Conservation (phyloP, 768 basidiomycete genomes). For the Pleurotus tuoliensis region DNA sequence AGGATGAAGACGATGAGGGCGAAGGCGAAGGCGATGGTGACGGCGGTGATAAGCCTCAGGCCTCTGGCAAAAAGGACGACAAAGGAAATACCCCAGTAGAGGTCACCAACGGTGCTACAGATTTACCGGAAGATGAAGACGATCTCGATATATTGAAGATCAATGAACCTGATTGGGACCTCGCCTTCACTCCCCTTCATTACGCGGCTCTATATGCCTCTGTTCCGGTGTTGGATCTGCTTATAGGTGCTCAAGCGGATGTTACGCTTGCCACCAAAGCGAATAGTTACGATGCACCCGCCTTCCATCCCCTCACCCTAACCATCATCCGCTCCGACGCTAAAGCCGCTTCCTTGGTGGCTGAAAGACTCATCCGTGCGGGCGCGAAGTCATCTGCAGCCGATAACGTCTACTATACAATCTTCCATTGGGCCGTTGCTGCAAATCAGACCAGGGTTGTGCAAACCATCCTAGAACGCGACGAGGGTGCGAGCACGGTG, state of each 20-base stretch:
- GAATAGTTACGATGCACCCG: slow-evolving; percentile 16
- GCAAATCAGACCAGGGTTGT: slow-evolving; percentile 34
- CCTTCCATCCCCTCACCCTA: slow-evolving; percentile 35
- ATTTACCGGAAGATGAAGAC: slow-evolving; percentile 42
- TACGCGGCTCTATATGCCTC: slow-evolving; percentile 50
- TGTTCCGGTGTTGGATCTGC: slow-evolving; percentile 36
- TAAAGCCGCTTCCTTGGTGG: slow-evolving; percentile 29
- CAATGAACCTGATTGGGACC: slow-evolving; percentile 56
- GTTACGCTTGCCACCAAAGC: slow-evolving; percentile 29
- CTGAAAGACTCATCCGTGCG: slow-evolving; percentile 34
- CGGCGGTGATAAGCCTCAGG: slow-evolving; percentile 12
- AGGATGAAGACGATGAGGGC: slow-evolving; percentile 22
- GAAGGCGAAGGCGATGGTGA: slow-evolving; percentile 26
- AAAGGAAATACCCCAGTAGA: slow-evolving; percentile 10
- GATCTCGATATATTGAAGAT: slow-evolving; percentile 54
- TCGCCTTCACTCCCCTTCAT: slow-evolving; percentile 45
- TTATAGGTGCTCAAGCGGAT: slow-evolving; percentile 47
- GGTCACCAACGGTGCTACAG: slow-evolving; percentile 20
- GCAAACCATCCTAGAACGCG: slow-evolving; percentile 34
- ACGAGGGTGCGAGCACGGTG: slow-evolving; percentile 34
- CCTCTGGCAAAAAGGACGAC: slow-evolving; percentile 1
- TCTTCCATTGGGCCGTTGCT: slow-evolving; percentile 36
- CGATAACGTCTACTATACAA: slow-evolving; percentile 30
- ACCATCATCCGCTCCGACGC: slow-evolving; percentile 37
- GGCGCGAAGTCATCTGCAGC: slow-evolving; percentile 41